Evolutionary conservation across 192 early-diverging fungal genomes (phyloP), one percentile per base, ranked within the genome.

Genomic region (Phlyctochytrium arcticum): DNA sequence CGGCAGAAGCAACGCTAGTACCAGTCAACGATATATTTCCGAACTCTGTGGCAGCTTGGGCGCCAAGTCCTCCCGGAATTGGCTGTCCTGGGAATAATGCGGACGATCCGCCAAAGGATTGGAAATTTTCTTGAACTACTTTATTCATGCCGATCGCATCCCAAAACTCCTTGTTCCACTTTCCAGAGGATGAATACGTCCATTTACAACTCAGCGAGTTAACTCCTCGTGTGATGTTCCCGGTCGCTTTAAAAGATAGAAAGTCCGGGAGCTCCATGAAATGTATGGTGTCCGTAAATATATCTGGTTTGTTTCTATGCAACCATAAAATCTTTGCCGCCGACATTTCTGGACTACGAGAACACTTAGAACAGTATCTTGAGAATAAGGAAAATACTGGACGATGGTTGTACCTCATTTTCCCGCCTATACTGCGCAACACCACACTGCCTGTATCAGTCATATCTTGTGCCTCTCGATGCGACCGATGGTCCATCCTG

Each of bases 281-380:
- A 32, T 80, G 47, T 6, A 37, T 17, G 15, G 51, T 30, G 8
- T 27, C 21, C 23, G 17, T 7, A 44, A 19, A 62, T 21, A 32
- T 7, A n/a, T 62, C 44, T 9, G 47, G 60, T 30, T 31, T 49
- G 27, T 62, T 17, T 12, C 62, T 49, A 24, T 79, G 71, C 3
- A 91, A 60, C 90, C 90, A 91, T 0, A 86, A 54, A 0, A 83
- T 75, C 66, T 91, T 91, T 23, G 90, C 88, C n/a, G 89, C 69
- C 31, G 89, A 87, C 88, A 90, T 89, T 61, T 90, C 89, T 3
- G 80, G 72, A 44, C 51, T 62, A 37, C 29, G 27, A 29, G 56
- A 59, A 0, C 15, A 2, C 21, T 44, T 44, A 44, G 21, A 44
- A 44, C 39, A 44, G 39, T n/a, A n/a, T n/a, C n/a, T 12, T 44